Conservation (phyloP, 257 asterid genomes). For the Petunia axillaris region DNA sequence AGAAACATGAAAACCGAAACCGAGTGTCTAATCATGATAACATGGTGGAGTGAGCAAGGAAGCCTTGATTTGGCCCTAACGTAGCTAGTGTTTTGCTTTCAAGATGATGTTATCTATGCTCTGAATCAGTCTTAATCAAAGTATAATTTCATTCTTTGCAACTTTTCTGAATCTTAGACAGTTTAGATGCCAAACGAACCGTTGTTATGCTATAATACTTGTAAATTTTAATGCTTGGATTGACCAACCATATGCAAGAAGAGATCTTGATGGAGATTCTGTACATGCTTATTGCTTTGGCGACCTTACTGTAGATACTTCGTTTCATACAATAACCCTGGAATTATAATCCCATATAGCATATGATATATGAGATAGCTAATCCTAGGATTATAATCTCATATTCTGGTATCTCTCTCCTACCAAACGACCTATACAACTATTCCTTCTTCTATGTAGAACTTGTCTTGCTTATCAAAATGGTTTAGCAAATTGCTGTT, state of each 20-base stretch:
- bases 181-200: background rate
- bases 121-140: background rate
- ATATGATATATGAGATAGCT: too few relatives aligned
- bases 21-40: too few relatives aligned
- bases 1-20: too few relatives aligned
- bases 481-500: background rate
- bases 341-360: too few relatives aligned
- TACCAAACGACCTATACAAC: background rate
- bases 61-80: too few relatives aligned
- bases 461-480: background rate
- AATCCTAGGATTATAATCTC: too few relatives aligned
- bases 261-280: background rate
- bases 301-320: background rate
- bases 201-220: background rate
- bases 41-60: too few relatives aligned
- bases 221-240: background rate
- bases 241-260: background rate
- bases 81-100: background rate
- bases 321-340: too few relatives aligned
- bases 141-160: background rate
- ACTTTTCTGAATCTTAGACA: constrained; percentile 10
- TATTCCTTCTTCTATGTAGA: background rate
- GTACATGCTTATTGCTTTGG: background rate
- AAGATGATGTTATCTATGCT: background rate
- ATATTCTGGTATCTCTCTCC: too few relatives aligned